Evolutionary conservation across 371 early-diverging fungal genomes (phyloP), one percentile per base, ranked within the genome.

Genomic region (Lichtheimia hyalospora): DNA sequence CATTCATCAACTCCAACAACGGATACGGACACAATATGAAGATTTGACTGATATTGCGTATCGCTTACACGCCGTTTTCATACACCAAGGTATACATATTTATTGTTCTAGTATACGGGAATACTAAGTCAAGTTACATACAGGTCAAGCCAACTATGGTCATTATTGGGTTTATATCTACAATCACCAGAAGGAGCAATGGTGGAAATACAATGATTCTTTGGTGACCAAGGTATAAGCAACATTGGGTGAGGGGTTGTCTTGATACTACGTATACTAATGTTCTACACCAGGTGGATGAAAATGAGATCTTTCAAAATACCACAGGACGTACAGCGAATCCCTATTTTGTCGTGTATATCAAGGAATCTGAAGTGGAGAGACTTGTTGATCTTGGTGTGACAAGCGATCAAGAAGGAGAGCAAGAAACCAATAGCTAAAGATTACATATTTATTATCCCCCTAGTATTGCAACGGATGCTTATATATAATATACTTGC

Each of bases 121-220:
- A 34, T 10, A 8, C 34, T 34, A 34, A 34, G 10, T 34, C 8
- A 34, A 5, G 2, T 10, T 6, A 2, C 8, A 8, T 8, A 10
- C 34, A 34, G 34, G 86, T 71, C 80, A 84, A 62, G 88, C 92
- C 14, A 82, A 84, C 41, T 93, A 84, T 79, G 96, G 95, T 1
- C 96, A 96, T 64, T 96, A 96, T 63, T 94, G 93, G 91, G 83
- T 91, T 6, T 93, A 91, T 58, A 84, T 96, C 20, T 76, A 82
- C 5, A 92, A 96, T 62, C 79, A 79, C 25, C 71, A 74, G 24
- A 50, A 70, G 16, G 62, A 80, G 6, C 80, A 87, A 50, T 95
- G 96, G 94, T 79, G 92, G 63, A 89, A 89, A 58, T 94, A 88
- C 61, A 93, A 94, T 65, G 96, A 95, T 60, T 85, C 88, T 3